Base-by-base conservation (phyloP, 148 eudicot genomes). In the Beta vulgaris region DNA sequence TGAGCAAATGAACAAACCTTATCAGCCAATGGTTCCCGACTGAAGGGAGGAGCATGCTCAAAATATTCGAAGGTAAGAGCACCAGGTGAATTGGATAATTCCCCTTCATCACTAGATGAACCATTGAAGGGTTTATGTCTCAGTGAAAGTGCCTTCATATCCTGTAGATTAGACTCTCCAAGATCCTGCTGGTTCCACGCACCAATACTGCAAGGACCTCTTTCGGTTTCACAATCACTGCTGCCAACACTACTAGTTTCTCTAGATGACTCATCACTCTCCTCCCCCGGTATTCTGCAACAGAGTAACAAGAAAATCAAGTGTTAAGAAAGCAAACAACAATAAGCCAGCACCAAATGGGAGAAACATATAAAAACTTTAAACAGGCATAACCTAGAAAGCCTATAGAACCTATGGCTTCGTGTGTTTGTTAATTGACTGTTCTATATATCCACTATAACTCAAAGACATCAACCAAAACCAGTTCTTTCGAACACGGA, bases 1-100 rank as follows among this genome's bases (percentile, higher is more conserved):
- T 34, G 35, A 61, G 60, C 51, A 80, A 39, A 46, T 37, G 62
- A 25, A 76, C 93, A 81, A 78, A 76, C 98, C 96, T 95, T 95
- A 73, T 90, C 93, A 78, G 96, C 89, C 80, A 95, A 82, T 49
- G 98, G 98, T 84, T 90, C 96, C 54, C 97, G 92, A 71, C 77
- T 79, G 85, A 73, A 92, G 35, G 99, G 99, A 58, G 80, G 84
- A 79, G 84, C 84, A 54, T 69, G 85, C 82, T 89, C 99, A 36
- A 92, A 80, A 81, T 87, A 89, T 60, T 95, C 91, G 29, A 89
- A 92, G 36, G 85, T 12, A 65, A 84, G 88, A 44, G 57, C 85
- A 66, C 96, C 87, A n/a, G 89, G 93, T 64, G 88, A 88, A 74
- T 84, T 82, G 59, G 89, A 81, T 25, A 82, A 71, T 73, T 89